These are phyloP conservation scores for Thraustochytrium striatum DNA, from an alignment of 352 stramenopile genomes.

Conservation along the genomic window DNA sequence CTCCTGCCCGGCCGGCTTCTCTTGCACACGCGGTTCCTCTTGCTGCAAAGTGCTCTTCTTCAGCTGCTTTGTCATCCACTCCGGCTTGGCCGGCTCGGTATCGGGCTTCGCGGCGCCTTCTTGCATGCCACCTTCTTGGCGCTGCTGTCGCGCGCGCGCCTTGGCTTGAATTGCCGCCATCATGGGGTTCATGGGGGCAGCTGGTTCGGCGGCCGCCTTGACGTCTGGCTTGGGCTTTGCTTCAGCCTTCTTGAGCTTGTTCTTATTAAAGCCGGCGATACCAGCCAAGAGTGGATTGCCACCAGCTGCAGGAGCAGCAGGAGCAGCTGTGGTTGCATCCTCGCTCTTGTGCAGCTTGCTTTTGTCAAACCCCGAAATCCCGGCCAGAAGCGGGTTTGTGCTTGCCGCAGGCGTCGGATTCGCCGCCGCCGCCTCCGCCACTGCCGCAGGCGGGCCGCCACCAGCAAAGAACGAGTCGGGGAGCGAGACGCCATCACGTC, in stretches of 20 bases:
- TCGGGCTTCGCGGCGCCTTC: neutral
- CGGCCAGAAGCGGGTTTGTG: neutral
- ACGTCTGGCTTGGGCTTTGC: neutral
- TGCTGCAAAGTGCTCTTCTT: neutral
- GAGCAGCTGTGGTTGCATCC: neutral
- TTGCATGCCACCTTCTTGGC: neutral
- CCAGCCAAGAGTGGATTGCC: slow-evolving; percentile 14
- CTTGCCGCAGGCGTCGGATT: neutral
- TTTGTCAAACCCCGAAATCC: neutral
- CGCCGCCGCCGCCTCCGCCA: neutral
- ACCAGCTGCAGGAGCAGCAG: neutral
- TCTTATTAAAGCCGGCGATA: slow-evolving; percentile 29
- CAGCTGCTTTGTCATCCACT: neutral
- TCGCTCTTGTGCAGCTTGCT: neutral
- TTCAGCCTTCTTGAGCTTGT: slow-evolving; percentile 13
- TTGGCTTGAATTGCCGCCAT: slow-evolving; percentile 17
- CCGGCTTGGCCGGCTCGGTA: neutral
- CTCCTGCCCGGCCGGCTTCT: too few relatives aligned
- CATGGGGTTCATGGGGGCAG: slow-evolving; percentile 6
- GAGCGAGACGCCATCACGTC: slow-evolving; percentile 10
- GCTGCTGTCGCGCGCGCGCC: neutral
- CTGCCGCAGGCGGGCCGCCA: neutral
- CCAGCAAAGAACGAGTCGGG: slow-evolving; percentile 6
- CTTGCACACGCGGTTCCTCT: neutral
- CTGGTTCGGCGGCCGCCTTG: neutral